Evolutionary conservation across 1,139 yeast genomes (phyloP).

Genomic region (Blastobotrys illinoisensis): DNA sequence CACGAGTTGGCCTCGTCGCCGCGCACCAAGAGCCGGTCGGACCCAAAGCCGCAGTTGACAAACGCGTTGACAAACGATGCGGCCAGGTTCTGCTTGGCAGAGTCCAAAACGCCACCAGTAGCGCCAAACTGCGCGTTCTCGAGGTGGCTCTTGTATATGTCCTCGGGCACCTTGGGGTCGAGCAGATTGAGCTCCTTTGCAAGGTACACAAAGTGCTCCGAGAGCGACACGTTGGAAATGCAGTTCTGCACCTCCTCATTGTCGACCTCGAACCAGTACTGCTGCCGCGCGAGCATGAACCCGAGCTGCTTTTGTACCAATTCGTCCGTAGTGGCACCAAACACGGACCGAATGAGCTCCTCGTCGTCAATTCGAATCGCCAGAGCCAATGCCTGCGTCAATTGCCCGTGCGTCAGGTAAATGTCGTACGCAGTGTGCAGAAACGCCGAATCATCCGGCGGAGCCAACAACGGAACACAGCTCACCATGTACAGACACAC

Average conservation of each 20-base stretch:
- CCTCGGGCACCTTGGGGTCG: constrained; percentile 93
- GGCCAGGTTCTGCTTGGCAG: constrained; percentile 95
- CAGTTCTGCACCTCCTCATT: constrained; percentile 80
- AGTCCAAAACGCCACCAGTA: constrained; percentile 65
- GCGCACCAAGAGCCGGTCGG: constrained; percentile 61
- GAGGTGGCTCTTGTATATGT: constrained; percentile 84
- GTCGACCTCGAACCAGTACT: constrained; percentile 67
- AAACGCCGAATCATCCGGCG: constrained; percentile 86
- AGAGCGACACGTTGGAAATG: constrained; percentile 71
- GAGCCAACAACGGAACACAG: constrained; percentile 91
- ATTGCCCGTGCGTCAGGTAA: constrained; percentile 70
- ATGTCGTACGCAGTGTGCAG: constrained; percentile 88
- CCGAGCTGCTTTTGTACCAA: constrained; percentile 85
- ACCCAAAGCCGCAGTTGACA: constrained; percentile 84
- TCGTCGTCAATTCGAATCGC: constrained; percentile 89
- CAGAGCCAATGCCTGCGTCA: constrained; percentile 83
- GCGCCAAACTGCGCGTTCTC: constrained; percentile 63
- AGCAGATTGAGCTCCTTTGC: constrained; percentile 81
- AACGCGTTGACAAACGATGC: constrained; percentile 90
- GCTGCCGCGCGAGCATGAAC: constrained; percentile 81
- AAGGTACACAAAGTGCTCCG: constrained; percentile 74
- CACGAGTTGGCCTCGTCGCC: constrained; percentile 73
- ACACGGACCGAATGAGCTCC: constrained; percentile 68
- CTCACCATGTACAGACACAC: constrained; percentile 93
- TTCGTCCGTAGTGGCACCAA: constrained; percentile 65